Conservation (phyloP, 805 yeast genomes). For the Candida oleophila region DNA sequence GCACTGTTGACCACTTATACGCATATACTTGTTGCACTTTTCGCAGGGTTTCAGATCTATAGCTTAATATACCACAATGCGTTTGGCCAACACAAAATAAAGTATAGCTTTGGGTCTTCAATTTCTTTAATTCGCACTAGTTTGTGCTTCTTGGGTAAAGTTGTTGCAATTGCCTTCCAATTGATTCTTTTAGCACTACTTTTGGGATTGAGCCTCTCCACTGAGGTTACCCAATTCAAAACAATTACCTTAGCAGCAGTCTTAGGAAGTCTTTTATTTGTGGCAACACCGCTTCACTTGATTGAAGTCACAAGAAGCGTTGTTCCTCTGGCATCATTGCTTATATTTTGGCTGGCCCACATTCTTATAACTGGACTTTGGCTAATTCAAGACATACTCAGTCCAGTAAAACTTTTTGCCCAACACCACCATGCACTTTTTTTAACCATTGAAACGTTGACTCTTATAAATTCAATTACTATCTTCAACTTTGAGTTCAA, state of each 20-base stretch:
- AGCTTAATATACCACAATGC: slow-evolving; percentile 10
- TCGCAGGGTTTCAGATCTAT: slow-evolving; percentile 12
- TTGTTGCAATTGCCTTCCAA: slow-evolving; percentile 17
- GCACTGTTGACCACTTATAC: slow-evolving; percentile 9
- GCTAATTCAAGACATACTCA: slow-evolving; percentile 19
- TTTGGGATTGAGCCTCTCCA: not conserved
- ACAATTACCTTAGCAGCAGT: not conserved
- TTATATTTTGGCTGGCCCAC: slow-evolving; percentile 39
- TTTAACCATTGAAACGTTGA: slow-evolving; percentile 14
- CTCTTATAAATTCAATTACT: slow-evolving; percentile 13
- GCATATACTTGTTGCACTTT: slow-evolving; percentile 8
- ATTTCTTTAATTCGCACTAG: slow-evolving; percentile 17
- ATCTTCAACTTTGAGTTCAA: slow-evolving; percentile 17
- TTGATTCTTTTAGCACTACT: slow-evolving; percentile 5
- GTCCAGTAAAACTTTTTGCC: slow-evolving; percentile 8
- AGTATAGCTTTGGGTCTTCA: slow-evolving; percentile 18
- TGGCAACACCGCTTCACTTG: slow-evolving; percentile 26
- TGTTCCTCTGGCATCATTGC: slow-evolving; percentile 35
- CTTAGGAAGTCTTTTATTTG: not conserved
- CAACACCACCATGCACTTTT: not conserved
- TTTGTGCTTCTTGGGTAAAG: slow-evolving; percentile 14
- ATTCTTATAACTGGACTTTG: slow-evolving; percentile 6
- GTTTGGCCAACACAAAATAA: slow-evolving; percentile 16
- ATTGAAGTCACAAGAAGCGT: slow-evolving; percentile 43
- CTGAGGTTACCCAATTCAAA: not conserved